Base-by-base conservation (phyloP, 2,329 filamentous ascomycete species). In the Clonostachys sp. region DNA sequence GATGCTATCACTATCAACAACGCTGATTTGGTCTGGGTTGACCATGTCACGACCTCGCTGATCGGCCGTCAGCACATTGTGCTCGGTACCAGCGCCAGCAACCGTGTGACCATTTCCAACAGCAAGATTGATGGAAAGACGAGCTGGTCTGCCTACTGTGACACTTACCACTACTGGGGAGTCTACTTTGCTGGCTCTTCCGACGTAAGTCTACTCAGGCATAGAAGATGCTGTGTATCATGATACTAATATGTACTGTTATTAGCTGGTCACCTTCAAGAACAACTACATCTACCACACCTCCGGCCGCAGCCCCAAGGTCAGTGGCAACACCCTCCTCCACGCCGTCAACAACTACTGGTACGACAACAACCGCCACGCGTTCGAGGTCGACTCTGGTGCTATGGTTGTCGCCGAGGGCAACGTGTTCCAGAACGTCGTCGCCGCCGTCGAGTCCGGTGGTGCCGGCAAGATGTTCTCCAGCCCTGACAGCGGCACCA, bases 341-440 rank as follows among this genome's bases (percentile, higher is more conserved):
- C 80, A 84, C 63, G 76, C 75, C 41, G 77, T 81, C 60, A 83
- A 82, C 74, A 83, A 83, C 71, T 81, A 77, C 72, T 82, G 71
- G 67, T 71, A 77, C 59, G 69, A 73, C 57, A 76, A 73, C 61
- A 59, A 63, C 17, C 74, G 74, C 44, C 80, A 83, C 62, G 75
- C 78, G 14, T 82, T 83, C 59, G 80, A 81, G 62, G 42, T 41
- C 40, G 18, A 45, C 45, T 33, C 44, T 20, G 62, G 72, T 41
- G 68, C 66, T 45, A 45, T 58, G 7, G 72, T 71, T 36, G 65
- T 55, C 45, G 66, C 16, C 43, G 79, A 83, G 64, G 79, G 79
- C 38, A 81, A 80, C 54, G 64, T 77, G 42, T 83, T 81, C 70
- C 72, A 80, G 62, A 75, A 79, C 55, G 71, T 83, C 46, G 59